Evolutionary conservation across 345 rosid genomes (phyloP), one percentile per base, ranked within the genome.

Genomic region (Populus tremula): DNA sequence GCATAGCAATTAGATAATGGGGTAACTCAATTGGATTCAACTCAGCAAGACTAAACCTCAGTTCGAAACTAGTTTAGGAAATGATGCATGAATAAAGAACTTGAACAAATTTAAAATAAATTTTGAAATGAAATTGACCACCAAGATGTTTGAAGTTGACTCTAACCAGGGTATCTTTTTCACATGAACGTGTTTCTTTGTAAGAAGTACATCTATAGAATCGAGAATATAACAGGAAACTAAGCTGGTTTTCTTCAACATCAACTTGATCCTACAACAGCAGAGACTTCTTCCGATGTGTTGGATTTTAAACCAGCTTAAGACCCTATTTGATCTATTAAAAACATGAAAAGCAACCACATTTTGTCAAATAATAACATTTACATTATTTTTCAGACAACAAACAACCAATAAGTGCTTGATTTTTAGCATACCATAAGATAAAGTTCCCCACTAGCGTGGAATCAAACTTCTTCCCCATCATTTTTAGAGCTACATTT

Each of bases 1-100:
- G 49, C 50, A 33, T 23, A 70, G 69, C 53, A 78, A 38, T 82
- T 79, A 82, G 77, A 82, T 50, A 29, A 54, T n/a, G 47, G 61
- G 79, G 78, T 50, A 38, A 76, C 50, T 43, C 10, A 35, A 47
- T 31, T 29, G 39, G 21, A 65, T 31, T 27, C 38, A 29, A 64
- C 33, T 33, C 35, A 13, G 6, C 33, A 65, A 31, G 69, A 35
- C 39, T 65, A 16, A 65, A 14, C 35, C 17, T 29, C 35, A 29
- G 17, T 25, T 64, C 67, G 18, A 64, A 64, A 54, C 8, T 54
- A 54, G 61, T 54, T 54, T 54, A 54, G 61, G 61, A 54, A 54
- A 21, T 54, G 25, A 54, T 20, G 23, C 61, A 54, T 54, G 10
- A 2, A 54, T 54, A 54, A 54, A 21, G 25, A 54, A 7, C 23